Percentiles rank a stretch among this genome's conserved stretches.
Conservation (phyloP, 768 basidiomycete species). For the Trametes coccinea region DNA sequence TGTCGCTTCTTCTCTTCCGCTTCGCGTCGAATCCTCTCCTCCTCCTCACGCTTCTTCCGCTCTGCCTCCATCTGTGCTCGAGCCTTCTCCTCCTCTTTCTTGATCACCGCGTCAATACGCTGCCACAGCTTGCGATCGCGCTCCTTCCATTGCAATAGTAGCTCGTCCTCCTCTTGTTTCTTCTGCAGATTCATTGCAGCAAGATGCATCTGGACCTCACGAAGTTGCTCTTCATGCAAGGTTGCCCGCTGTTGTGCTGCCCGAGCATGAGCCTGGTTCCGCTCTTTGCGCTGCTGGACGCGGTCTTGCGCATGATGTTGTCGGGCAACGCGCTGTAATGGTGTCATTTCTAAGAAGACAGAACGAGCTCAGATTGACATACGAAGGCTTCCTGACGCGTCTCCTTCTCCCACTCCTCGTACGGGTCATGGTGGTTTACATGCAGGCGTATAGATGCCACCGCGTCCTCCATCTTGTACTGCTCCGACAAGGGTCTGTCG, state of each 20-base stretch:
- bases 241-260: constrained; percentile 36
- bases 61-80: constrained; percentile 57
- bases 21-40: constrained; percentile 42
- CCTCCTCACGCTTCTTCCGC: constrained; percentile 48
- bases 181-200: constrained; percentile 44
- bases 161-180: constrained; percentile 45
- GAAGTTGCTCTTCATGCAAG: constrained; percentile 50
- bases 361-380: constrained; percentile 14
- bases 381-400: constrained; percentile 49
- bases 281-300: constrained; percentile 20
- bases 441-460: constrained; percentile 47
- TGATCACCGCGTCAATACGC: constrained; percentile 63
- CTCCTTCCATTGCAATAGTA: constrained; percentile 48
- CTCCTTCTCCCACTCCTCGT: constrained; percentile 54
- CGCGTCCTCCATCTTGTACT: constrained; percentile 44
- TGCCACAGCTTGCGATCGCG: constrained; percentile 50
- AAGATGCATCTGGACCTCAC: constrained; percentile 51
- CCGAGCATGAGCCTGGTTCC: constrained; percentile 20
- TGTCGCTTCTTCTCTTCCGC: constrained; percentile 30
- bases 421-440: constrained; percentile 45
- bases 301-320: constrained; percentile 29
- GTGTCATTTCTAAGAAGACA: not conserved
- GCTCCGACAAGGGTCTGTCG: constrained; percentile 33
- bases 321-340: constrained; percentile 40
- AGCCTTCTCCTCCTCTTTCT: constrained; percentile 60